Evolutionary conservation across 2,329 filamentous ascomycete genomes (phyloP), one percentile per base, ranked within the genome.

Genomic region (Aspergillus fumigatiaffinis): DNA sequence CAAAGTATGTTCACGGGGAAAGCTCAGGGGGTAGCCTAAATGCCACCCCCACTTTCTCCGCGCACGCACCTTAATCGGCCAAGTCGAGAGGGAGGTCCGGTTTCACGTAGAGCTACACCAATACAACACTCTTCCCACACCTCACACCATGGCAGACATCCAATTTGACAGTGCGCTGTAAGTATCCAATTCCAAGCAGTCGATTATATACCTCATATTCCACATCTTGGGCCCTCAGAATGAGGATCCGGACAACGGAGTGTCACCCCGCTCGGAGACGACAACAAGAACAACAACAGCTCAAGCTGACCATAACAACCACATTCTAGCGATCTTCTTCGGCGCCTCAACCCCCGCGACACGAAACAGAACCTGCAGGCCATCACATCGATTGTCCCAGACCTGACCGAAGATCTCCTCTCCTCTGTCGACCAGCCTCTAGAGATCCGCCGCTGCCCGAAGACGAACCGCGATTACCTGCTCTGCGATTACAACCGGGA

Each of bases 401-500:
- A 93, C 67, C 87, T 99, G 59, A 94, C 93, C 70, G 94, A 99
- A 82, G 94, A 99, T 75, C 91, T 99, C 47, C 91, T 99, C 64
- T 94, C 93, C 64, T 96, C 93, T 25, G 94, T 99, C 67, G 94
- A 99, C 77, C 93, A 97, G 76, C 94, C 94, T 25, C 87, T 99
- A 56, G 87, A 89, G 58, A 84, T 95, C 62, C 87, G 89, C 68
- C 89, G 90, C 64, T 97, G 94, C 82, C 86, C 86, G 67, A 90
- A 92, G 77, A 89, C 91, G 32, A 91, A 92, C 68, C 90, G 93
- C 66, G 94, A 97, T 79, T 99, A 96, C 80, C 86, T 99, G 52
- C 89, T 97, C 70, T 99, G 94, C 82, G 94, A 99, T 84, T 99
- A 99, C 84, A 99, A 99, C 83, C 92, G 94, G 63, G 94, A 99